Percentiles rank a stretch among this genome's conserved stretches.
Conservation (phyloP, 257 asterid species). For the Gynochthodes officinalis region DNA sequence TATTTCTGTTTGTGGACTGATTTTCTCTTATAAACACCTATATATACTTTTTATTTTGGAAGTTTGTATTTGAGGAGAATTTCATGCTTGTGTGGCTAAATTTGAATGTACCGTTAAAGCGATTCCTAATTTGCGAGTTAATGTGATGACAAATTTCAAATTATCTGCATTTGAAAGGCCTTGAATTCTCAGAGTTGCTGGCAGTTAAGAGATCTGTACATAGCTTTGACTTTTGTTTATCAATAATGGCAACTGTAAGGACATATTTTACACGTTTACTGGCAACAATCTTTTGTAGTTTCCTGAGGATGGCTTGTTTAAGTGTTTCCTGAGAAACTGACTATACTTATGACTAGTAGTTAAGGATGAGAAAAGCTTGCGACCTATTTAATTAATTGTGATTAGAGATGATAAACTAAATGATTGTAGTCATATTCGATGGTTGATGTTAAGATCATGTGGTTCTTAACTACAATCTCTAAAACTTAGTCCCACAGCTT, state of each 20-base stretch:
- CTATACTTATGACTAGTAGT: background rate
- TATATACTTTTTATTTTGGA: background rate
- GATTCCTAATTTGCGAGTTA: no score
- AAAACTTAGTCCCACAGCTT: background rate
- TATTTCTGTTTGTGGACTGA: background rate
- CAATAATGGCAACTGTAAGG: no score
- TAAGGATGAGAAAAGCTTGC: background rate
- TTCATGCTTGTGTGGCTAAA: no score
- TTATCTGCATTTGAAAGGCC: no score
- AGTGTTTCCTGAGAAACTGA: background rate
- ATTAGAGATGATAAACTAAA: background rate
- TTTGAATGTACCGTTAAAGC: no score
- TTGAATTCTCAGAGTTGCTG: no score
- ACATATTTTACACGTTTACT: background rate
- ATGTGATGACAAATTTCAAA: no score
- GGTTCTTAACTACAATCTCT: background rate
- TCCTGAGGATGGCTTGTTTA: background rate
- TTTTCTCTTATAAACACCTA: no score
- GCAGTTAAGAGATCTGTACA: background rate
- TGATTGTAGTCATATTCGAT: background rate
- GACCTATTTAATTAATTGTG: background rate
- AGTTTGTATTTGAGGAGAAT: background rate
- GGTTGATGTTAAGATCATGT: background rate
- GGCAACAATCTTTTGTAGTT: background rate
- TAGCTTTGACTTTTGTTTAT: background rate